phyloP scores from a whole-genome alignment of 371 early-diverging fungal genomes.

The Syncephalastrum contaminatum region DNA sequence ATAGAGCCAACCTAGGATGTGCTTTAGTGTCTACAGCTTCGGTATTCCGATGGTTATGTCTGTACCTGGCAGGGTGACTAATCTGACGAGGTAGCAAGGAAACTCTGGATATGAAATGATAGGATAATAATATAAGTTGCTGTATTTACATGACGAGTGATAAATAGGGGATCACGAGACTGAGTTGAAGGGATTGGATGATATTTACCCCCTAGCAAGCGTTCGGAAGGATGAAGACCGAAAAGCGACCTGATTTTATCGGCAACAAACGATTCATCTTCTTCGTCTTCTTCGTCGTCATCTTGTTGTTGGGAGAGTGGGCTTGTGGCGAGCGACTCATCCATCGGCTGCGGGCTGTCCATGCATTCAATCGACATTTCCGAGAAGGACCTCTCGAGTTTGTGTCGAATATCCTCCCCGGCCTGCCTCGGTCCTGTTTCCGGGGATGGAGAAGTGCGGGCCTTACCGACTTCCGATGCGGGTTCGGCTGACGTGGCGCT shows the following conservation, averaged over 20 bases:
- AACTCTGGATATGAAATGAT: slow-evolving; percentile 45
- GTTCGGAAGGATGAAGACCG: slow-evolving; percentile 16
- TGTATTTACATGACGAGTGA: too few relatives aligned
- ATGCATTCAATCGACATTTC: slow-evolving; percentile 38
- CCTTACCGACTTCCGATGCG: too few relatives aligned
- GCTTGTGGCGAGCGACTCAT: not conserved
- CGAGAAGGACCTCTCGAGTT: slow-evolving; percentile 9
- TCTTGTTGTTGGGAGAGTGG: not conserved
- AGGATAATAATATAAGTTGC: too few relatives aligned
- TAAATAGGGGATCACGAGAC: too few relatives aligned
- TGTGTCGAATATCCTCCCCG: too few relatives aligned
- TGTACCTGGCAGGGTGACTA: slow-evolving; percentile 60
- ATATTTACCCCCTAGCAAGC: slow-evolving; percentile 11
- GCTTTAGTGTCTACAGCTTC: too few relatives aligned
- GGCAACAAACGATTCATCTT: slow-evolving; percentile 1
- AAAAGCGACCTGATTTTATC: slow-evolving; percentile 11
- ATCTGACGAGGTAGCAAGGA: slow-evolving; percentile 68
- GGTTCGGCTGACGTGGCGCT: too few relatives aligned
- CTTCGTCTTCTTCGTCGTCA: slow-evolving; percentile 17
- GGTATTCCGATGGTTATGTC: too few relatives aligned
- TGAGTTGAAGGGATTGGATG: not conserved
- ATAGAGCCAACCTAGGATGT: slow-evolving; percentile 52
- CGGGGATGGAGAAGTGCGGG: too few relatives aligned
- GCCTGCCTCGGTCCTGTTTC: too few relatives aligned
- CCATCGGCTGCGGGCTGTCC: not conserved